A percentile compares a stretch with the other conserved stretches of the same genome.
phyloP scores from a whole-genome alignment of 1,284 basidiomycete species.

The Lentinus polychrous region DNA sequence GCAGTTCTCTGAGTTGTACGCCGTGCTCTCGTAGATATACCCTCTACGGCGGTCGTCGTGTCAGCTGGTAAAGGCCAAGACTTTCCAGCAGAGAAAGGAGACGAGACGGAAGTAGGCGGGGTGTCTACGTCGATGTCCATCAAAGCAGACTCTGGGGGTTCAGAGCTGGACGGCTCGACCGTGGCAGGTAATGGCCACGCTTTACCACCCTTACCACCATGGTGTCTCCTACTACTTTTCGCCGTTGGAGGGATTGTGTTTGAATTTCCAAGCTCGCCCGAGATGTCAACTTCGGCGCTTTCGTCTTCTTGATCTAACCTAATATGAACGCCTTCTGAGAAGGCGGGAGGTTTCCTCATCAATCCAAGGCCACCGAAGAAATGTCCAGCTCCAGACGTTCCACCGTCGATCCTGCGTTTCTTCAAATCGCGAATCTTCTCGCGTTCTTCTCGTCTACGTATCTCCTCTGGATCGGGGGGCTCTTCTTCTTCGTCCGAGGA shows the following conservation, averaged over 20 bases:
- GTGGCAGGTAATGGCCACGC: too few relatives aligned
- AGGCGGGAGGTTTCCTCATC: conserved; percentile 10
- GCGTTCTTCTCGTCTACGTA: conserved; percentile 36
- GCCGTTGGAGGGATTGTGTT: neutral
- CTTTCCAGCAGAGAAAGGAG: neutral
- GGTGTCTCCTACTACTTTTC: neutral
- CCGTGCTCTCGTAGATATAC: conserved; percentile 1
- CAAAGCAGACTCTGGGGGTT: conserved; percentile 1
- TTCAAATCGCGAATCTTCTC: conserved; percentile 51
- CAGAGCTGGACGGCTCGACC: neutral
- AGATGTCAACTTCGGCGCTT: conserved; percentile 51
- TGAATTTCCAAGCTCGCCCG: conserved; percentile 10
- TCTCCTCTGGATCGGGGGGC: conserved; percentile 32
- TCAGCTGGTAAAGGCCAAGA: neutral
- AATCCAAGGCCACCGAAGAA: conserved; percentile 21
- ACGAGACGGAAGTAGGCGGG: conserved; percentile 13
- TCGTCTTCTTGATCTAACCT: conserved; percentile 53
- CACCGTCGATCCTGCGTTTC: conserved; percentile 37
- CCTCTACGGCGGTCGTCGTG: neutral
- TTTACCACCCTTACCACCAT: neutral
- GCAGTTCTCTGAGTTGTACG: conserved; percentile 7
- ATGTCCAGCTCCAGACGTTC: conserved; percentile 6
- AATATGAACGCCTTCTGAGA: conserved; percentile 39
- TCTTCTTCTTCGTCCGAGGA: conserved; percentile 36
- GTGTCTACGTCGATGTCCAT: conserved; percentile 17